Base-by-base conservation (phyloP, 2,329 filamentous ascomycete genomes). In the Aureobasidium mangrovei region DNA sequence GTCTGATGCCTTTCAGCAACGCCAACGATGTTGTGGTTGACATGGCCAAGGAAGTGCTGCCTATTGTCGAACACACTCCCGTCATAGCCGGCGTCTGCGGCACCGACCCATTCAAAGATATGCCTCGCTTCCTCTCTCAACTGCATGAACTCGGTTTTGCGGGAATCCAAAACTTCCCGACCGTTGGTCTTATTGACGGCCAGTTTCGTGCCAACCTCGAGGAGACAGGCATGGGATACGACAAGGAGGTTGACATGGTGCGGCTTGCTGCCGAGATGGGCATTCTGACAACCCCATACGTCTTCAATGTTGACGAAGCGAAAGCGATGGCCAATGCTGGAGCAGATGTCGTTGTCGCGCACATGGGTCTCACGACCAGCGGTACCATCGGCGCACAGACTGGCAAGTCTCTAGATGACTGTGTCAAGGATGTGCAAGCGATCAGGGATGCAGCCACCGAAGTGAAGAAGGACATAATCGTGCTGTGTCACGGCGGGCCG, bases 81-180 rank as follows among this genome's bases (percentile, higher is more conserved):
- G 83, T 88, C 4, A 73, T 88, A 0, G 84, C 85, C 1, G 84
- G 85, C 1, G 81, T 88, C 24, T 88, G 84, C 63, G 84, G 78
- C 9, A 85, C 83, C 0, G 84, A 88, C 57, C 85, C 84, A 0
- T 86, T 86, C 68, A 75, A 81, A 31, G 72, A 77, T 55, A 85
- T 86, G 65, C 69, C 75, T 2, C 63, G 67, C 4, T 86, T 88
- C 61, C 72, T 87, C 12, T 63, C 66, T 18, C 76, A 86, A 63
- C 70, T 88, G 35, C 76, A 77, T 53, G 74, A 75, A 1, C 67
- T 85, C 12, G 84, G 84, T 0, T 86, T 88, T 59, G 78, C 79
- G 1, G 85, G 85, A 1, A 76, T 87, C 10, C 84, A 88, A 65
- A 88, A 88, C 61, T 88, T 88, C 64, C 84, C 84, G 1, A 87